Base-by-base conservation (phyloP, 1,139 yeast species). In the Blastobotrys indianensis region DNA sequence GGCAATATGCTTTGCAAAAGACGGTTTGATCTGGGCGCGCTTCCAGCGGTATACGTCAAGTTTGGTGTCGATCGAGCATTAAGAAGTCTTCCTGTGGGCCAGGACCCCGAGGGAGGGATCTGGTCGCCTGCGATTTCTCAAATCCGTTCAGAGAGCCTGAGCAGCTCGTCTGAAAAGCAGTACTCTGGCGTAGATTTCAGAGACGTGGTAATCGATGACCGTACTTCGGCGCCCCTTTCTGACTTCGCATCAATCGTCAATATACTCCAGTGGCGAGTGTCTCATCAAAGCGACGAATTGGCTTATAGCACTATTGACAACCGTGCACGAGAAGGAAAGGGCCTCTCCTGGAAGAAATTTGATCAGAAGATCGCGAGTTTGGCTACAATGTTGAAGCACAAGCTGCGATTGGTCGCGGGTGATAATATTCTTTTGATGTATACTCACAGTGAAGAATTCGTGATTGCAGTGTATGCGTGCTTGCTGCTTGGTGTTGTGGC, bases 1-100 rank as follows among this genome's bases (percentile, higher is more conserved):
- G 97, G 98, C 2, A 92, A 90, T 56, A 86, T 90, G 81, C 73
- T 94, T 42, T 90, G 96, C 55, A 87, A 90, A 53, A 80, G 85
- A 56, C 75, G 79, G 54, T 88, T 88, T 59, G 73, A 82, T 41
- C 84, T 80, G 54, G 97, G 97, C 1, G 72, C 77, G 9, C 68
- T 92, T 32, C 75, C 79, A 29, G 84, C 95, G 0, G 83, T 80
- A 35, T 90, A 78, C 64, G 90, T 88, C 44, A 87, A 86, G 59
- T 92, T 90, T 60, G 83, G 83, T 48, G 76, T 84, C 25, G 73
- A 77, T 36, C 75, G 77, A 47, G 80, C 94, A 0, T 72, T 86
- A 15, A 74, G 83, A 51, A 75, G 80, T 64, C 68, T 86, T 20
- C 86, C 92, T 2, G 80, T 80, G 52, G 94, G 95, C 5, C 85